A percentile compares a stretch with the other conserved stretches of the same genome.
These are phyloP conservation scores for Capronia americana DNA, from an alignment of 2,329 filamentous ascomycete species.

Conservation along the genomic window DNA sequence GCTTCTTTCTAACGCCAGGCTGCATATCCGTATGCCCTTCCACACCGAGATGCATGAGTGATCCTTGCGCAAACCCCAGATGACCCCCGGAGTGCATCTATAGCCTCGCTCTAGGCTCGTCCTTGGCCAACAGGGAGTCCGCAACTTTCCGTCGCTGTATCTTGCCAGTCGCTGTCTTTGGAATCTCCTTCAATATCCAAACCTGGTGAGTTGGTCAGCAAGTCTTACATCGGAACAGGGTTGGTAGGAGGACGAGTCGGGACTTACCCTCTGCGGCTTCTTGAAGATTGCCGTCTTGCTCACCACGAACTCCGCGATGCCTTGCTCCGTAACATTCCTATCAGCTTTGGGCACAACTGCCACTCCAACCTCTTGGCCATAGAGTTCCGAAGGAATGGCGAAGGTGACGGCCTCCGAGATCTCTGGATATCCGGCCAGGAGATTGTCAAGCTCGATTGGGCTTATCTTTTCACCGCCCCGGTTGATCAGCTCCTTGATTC, in stretches of 20 bases:
- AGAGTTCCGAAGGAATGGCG: constrained; percentile 80
- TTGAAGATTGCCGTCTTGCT: constrained; percentile 82
- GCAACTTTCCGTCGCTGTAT: constrained; percentile 86
- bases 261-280: constrained; percentile 75
- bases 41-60: constrained; percentile 13
- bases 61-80: constrained; percentile 7
- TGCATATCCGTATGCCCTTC: constrained; percentile 10
- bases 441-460: constrained; percentile 85
- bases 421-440: constrained; percentile 73
- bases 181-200: constrained; percentile 83
- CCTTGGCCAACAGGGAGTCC: constrained; percentile 79
- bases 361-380: constrained; percentile 80
- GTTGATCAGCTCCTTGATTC: constrained; percentile 91
- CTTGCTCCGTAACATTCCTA: constrained; percentile 61
- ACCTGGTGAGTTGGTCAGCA: constrained; percentile 47
- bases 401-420: constrained; percentile 83
- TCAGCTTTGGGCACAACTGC: constrained; percentile 76
- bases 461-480: constrained; percentile 90
- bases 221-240: neutral
- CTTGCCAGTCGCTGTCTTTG: constrained; percentile 91
- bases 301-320: constrained; percentile 71
- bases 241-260: neutral
- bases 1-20: constrained; percentile 16
- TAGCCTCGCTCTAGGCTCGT: constrained; percentile 60
- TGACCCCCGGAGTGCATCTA: constrained; percentile 42